Conservation (phyloP, 2,329 filamentous ascomycete species). For the Pseudocercospora ulei region DNA sequence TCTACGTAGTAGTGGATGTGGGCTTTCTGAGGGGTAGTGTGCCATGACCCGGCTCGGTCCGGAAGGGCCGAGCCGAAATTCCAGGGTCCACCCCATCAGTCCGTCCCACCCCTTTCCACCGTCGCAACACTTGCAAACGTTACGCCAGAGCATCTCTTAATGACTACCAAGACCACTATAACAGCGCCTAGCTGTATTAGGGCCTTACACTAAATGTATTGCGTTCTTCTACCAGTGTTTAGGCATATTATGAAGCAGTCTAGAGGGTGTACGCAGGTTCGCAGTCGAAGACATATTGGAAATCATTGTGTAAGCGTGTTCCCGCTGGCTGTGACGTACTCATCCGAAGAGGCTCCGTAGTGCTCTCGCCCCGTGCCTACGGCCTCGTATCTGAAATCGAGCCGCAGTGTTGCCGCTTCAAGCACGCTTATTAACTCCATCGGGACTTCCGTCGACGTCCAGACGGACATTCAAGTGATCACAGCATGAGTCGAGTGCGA, state of each 20-base stretch:
- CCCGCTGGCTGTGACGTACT: constrained; percentile 1
- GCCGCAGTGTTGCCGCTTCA: constrained; percentile 19
- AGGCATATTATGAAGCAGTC: too few species aligned
- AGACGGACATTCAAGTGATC: constrained; percentile 16
- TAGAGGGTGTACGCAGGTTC: too few species aligned
- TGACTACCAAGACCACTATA: constrained; percentile 8
- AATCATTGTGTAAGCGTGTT: neutral
- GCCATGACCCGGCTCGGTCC: too few species aligned
- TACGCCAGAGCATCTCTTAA: too few species aligned
- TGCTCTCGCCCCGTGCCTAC: constrained; percentile 19
- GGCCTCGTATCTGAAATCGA: constrained; percentile 23
- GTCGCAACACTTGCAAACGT: too few species aligned
- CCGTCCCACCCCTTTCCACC: too few species aligned
- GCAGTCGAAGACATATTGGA: constrained; percentile 1
- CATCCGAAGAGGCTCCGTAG: constrained; percentile 11
- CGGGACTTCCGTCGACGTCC: too few species aligned
- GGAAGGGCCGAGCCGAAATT: too few species aligned
- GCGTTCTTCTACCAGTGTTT: constrained; percentile 5
- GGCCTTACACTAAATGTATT: neutral
- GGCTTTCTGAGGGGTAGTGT: too few species aligned
- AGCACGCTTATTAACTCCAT: constrained; percentile 13
- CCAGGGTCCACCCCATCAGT: too few species aligned
- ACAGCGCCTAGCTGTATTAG: neutral
- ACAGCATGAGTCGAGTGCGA: constrained; percentile 22
- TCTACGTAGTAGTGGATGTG: too few species aligned